A percentile compares a stretch with the other conserved stretches of the same genome.
phyloP scores from a whole-genome alignment of 352 stramenopile species.

The Globisporangium middletonii region DNA sequence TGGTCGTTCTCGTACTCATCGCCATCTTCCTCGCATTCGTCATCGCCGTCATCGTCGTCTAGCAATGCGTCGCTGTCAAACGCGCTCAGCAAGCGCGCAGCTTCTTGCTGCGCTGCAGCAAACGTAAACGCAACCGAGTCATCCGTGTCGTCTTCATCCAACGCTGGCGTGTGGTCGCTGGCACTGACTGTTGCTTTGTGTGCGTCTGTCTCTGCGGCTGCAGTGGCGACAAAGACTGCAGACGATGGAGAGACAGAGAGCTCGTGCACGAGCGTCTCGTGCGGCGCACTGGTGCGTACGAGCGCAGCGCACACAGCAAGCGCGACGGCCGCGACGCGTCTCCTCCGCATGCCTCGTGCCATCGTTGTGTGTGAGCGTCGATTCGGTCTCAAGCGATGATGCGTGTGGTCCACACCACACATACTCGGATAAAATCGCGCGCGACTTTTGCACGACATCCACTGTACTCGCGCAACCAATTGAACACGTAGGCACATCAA shows the following conservation, averaged over 20 bases:
- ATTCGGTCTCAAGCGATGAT: background rate
- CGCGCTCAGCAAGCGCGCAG: constrained; percentile 9
- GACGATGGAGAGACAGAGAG: background rate
- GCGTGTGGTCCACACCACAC: background rate
- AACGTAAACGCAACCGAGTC: constrained; percentile 6
- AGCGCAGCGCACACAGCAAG: background rate
- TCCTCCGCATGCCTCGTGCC: too few species aligned
- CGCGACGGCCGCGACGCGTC: too few species aligned
- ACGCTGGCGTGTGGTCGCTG: background rate
- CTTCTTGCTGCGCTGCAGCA: constrained; percentile 9
- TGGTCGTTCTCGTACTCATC: background rate
- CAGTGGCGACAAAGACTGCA: background rate
- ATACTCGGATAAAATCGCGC: too few species aligned
- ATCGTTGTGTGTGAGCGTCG: background rate
- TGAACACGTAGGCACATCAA: constrained; percentile 8
- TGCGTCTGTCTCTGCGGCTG: background rate
- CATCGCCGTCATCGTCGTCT: background rate
- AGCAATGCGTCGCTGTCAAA: background rate
- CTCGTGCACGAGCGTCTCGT: background rate
- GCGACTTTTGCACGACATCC: background rate
- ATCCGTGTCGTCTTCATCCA: background rate
- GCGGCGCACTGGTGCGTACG: too few species aligned
- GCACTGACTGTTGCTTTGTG: background rate
- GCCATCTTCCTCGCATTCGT: too few species aligned
- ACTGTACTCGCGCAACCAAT: background rate